Percentiles rank a stretch among this genome's conserved stretches.
These are phyloP conservation scores for Neonectria coccinea DNA, from an alignment of 2,329 filamentous ascomycete species.

Conservation along the genomic window DNA sequence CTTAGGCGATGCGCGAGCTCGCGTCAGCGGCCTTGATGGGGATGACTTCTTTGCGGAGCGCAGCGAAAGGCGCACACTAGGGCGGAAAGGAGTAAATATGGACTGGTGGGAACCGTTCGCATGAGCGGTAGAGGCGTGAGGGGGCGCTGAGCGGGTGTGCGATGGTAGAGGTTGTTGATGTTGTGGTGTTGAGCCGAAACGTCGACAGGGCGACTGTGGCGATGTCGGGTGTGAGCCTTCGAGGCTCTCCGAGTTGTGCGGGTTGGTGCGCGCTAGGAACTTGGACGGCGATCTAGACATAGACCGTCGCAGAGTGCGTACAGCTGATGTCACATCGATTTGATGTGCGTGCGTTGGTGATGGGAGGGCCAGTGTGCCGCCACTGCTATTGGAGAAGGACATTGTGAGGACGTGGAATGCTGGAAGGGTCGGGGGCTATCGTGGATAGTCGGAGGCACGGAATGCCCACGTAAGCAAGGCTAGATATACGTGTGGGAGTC, in stretches of 20 bases:
- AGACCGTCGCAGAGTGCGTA: slow-evolving; percentile 86
- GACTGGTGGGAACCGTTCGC: slow-evolving; percentile 54
- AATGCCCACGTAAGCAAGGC: slow-evolving; percentile 47
- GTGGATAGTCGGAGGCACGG: slow-evolving; percentile 42
- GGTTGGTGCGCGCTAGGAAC: slow-evolving; percentile 70
- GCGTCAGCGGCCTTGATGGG: slow-evolving; percentile 67
- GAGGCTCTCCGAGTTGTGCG: slow-evolving; percentile 60
- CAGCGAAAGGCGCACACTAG: slow-evolving; percentile 74
- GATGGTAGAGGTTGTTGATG: slow-evolving; percentile 49
- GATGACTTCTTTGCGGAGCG: slow-evolving; percentile 68
- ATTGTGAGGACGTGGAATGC: slow-evolving; percentile 56
- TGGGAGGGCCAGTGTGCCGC: slow-evolving; percentile 85
- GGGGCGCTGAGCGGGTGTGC: slow-evolving; percentile 52
- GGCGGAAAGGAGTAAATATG: slow-evolving; percentile 73
- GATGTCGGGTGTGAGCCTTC: slow-evolving; percentile 60
- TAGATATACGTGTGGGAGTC: slow-evolving; percentile 28
- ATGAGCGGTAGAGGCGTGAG: slow-evolving; percentile 46
- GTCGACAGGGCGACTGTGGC: slow-evolving; percentile 66
- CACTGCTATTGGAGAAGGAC: slow-evolving; percentile 70
- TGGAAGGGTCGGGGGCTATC: slow-evolving; percentile 36
- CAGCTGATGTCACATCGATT: slow-evolving; percentile 84
- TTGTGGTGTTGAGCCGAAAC: slow-evolving; percentile 54
- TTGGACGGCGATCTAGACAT: slow-evolving; percentile 95
- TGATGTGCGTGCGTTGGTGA: slow-evolving; percentile 87
- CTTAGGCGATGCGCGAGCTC: slow-evolving; percentile 78